A percentile compares a stretch with the other conserved stretches of the same genome.
These are phyloP conservation scores for Myxozyma neotropica DNA, from an alignment of 805 yeast genomes.

Conservation along the genomic window DNA sequence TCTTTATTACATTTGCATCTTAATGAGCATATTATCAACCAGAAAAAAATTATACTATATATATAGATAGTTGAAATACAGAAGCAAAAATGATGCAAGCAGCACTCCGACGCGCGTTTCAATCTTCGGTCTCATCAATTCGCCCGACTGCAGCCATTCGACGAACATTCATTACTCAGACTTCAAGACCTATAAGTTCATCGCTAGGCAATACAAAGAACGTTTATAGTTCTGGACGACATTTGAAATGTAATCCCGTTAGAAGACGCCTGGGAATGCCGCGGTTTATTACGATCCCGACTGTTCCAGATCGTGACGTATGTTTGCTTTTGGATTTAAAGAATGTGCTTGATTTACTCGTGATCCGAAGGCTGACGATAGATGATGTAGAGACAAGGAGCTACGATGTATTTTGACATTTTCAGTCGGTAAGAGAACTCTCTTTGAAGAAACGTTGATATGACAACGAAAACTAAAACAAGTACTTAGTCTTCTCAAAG, in stretches of 20 bases:
- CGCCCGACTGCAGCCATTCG: background rate
- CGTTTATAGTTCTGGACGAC: background rate
- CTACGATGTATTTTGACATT: constrained; percentile 29
- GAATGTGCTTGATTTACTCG: background rate
- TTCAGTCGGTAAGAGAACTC: constrained; percentile 27
- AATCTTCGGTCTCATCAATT: background rate
- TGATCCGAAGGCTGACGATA: background rate
- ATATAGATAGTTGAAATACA: background rate
- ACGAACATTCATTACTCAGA: background rate
- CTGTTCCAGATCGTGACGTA: constrained; percentile 30
- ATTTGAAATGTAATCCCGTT: background rate
- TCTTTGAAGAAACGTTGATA: background rate
- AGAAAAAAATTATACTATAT: too few relatives aligned
- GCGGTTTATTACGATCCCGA: constrained; percentile 24
- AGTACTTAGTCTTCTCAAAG: constrained; percentile 36
- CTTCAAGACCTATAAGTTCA: background rate
- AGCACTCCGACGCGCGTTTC: background rate
- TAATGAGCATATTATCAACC: too few relatives aligned
- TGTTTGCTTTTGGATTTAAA: too few relatives aligned
- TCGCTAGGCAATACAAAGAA: background rate
- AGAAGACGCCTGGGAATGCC: constrained; percentile 2
- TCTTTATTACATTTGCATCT: too few relatives aligned
- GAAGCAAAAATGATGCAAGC: background rate
- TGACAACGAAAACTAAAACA: too few relatives aligned
- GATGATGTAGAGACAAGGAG: constrained; percentile 23